Conservation (phyloP, 768 basidiomycete species). For the Fomitopsis pulvina region DNA sequence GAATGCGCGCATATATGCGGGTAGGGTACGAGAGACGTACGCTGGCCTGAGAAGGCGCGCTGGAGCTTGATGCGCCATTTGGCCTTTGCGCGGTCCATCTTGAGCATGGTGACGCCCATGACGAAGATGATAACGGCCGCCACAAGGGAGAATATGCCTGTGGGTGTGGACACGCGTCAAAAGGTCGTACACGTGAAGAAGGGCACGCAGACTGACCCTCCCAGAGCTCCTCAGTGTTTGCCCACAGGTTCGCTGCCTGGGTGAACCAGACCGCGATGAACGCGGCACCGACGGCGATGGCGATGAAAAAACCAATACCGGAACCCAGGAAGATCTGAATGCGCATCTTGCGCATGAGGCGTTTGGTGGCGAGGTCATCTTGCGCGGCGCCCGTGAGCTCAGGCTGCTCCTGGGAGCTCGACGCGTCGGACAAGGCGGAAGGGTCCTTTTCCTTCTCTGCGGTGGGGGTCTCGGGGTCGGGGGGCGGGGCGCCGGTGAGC, state of each 20-base stretch:
- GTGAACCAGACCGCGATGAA: constrained; percentile 97
- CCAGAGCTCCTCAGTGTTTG: constrained; percentile 83
- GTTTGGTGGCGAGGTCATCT: constrained; percentile 20
- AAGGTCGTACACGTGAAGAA: background rate
- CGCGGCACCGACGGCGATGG: constrained; percentile 80
- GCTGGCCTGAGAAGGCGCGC: constrained; percentile 59
- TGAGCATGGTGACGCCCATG: constrained; percentile 94
- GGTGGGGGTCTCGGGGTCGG: constrained; percentile 4
- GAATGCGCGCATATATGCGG: background rate
- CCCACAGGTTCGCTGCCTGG: constrained; percentile 78
- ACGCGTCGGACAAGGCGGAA: constrained; percentile 6
- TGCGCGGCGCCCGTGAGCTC: constrained; percentile 19
- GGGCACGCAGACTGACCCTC: constrained; percentile 60
- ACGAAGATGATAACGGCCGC: constrained; percentile 80
- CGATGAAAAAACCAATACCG: constrained; percentile 64
- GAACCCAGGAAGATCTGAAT: constrained; percentile 78
- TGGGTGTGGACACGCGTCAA: background rate
- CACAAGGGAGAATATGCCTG: constrained; percentile 65
- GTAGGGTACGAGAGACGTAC: constrained; percentile 27
- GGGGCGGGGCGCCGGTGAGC: constrained; percentile 7
- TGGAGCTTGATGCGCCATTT: constrained; percentile 92
- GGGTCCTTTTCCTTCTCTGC: constrained; percentile 1
- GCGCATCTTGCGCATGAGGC: constrained; percentile 61
- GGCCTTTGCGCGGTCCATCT: constrained; percentile 89
- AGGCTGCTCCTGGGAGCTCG: constrained; percentile 7